These are phyloP conservation scores for Trichophyton benhamiae DNA, from an alignment of 2,329 filamentous ascomycete genomes.

Conservation along the genomic window DNA sequence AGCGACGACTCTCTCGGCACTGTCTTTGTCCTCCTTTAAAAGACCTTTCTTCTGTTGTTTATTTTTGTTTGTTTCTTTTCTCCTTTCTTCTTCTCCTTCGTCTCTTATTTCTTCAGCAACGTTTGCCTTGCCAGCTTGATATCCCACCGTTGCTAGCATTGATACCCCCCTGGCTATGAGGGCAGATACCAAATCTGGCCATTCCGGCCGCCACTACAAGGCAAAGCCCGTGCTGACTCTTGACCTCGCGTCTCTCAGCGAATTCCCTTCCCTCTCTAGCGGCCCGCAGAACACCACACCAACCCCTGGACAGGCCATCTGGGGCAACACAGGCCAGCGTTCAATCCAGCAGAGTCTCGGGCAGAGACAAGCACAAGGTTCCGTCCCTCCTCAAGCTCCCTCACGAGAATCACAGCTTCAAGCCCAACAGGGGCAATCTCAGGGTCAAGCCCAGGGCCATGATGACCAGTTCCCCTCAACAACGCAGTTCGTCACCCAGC, in stretches of 20 bases:
- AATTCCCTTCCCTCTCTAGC: constrained; percentile 51
- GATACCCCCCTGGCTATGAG: neutral
- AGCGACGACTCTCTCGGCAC: neutral
- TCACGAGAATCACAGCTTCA: constrained; percentile 31
- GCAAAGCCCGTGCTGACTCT: constrained; percentile 8
- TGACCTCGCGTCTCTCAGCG: constrained; percentile 31
- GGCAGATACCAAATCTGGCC: neutral
- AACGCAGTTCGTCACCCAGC: constrained; percentile 40
- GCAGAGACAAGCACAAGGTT: constrained; percentile 38
- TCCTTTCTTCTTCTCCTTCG: neutral
- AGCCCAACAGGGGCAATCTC: constrained; percentile 32
- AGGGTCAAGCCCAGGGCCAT: constrained; percentile 36
- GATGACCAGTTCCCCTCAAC: constrained; percentile 37
- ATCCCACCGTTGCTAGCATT: neutral
- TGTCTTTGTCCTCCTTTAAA: neutral
- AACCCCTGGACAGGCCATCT: constrained; percentile 42
- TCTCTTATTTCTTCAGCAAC: too few species aligned
- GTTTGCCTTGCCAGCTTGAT: neutral
- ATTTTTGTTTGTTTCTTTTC: neutral
- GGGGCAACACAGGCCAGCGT: constrained; percentile 47
- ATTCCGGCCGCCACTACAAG: neutral
- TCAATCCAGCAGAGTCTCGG: constrained; percentile 42
- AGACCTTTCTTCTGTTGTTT: neutral
- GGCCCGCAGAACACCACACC: constrained; percentile 42
- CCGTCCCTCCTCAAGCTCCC: constrained; percentile 29